Conservation (phyloP, 208 protist genomes). For the Leishmania gerbilli region DNA sequence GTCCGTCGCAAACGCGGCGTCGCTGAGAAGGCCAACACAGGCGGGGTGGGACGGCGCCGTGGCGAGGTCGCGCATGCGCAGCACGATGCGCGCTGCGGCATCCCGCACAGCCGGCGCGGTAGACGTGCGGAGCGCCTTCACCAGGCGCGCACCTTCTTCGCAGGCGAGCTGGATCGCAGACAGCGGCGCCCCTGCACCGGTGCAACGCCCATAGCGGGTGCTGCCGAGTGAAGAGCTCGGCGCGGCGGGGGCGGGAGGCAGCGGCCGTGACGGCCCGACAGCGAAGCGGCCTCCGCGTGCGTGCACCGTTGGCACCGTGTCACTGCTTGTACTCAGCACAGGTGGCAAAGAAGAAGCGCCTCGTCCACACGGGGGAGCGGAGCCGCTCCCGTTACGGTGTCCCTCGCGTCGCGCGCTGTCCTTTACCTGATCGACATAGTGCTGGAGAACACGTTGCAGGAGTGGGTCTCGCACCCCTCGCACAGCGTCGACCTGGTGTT, state of each 20-base stretch:
- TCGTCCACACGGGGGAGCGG: neutral
- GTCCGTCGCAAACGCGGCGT: neutral
- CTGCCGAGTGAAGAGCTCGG: neutral
- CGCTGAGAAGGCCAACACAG: constrained; percentile 6
- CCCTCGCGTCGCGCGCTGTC: neutral
- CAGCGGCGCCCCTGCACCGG: neutral
- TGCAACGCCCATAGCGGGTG: neutral
- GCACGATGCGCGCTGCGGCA: neutral
- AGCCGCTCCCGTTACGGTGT: neutral
- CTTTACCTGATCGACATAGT: neutral
- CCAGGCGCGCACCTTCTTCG: neutral
- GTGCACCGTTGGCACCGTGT: neutral
- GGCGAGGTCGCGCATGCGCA: constrained; percentile 8
- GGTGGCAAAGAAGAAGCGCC: neutral
- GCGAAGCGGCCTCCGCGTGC: neutral
- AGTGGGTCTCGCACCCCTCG: neutral
- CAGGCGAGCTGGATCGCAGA: constrained; percentile 14
- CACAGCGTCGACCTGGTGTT: neutral
- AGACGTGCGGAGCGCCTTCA: neutral
- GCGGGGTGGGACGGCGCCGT: constrained; percentile 11
- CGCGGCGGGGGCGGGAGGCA: neutral
- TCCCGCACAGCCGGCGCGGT: neutral
- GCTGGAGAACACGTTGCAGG: neutral
- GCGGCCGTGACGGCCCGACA: neutral
- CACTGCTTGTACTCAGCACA: neutral